Base-by-base conservation (phyloP, 495 filamentous ascomycete species). In the Letharia columbiana region DNA sequence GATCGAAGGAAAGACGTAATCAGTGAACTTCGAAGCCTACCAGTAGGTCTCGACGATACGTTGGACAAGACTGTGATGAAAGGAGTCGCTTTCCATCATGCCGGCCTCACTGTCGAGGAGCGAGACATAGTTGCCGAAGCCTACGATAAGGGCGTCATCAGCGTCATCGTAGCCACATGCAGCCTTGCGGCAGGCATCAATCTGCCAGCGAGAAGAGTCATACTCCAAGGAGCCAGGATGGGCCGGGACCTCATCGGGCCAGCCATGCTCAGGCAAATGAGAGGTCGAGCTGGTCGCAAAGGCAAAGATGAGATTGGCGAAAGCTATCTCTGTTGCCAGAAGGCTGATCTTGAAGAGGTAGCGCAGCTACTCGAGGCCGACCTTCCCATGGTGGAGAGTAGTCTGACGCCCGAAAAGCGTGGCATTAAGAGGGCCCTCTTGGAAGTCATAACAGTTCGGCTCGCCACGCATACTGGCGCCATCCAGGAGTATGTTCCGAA, bases 181-280 rank as follows among this genome's bases (percentile, higher is more conserved):
- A 91, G 88, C 67, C 84, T 94, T 65, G 89, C 90, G n/a, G 90
- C 90, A 49, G 90, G 90, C 17, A 89, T 94, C 54, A 94, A 94
- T 75, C 78, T 90, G 52, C 84, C 83, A 4, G 90, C 90, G 15
- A 78, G 90, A 68, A 77, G 90, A 69, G 90, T 94, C 5, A 91
- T 94, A 47, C 83, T 94, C 40, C 87, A 91, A 71, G 86, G 85
- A 37, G 89, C 91, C 40, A 80, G 87, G 20, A 91, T 91, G 89
- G 90, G 90, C 12, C 81, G 87, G 28, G 87, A 92, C 58, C 76
- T 91, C 35, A 84, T 92, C 47, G 88, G 87, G 0, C 89, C 90
- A 4, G 84, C 90, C 33, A 89, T 91, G 86, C 76, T 91, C 81
- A 84, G 89, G 47, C 90, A 94, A 75, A 94, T 92, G 90, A 85